Base-by-base conservation (phyloP, 768 basidiomycete genomes). In the Coprinopsis marcescibilis region DNA sequence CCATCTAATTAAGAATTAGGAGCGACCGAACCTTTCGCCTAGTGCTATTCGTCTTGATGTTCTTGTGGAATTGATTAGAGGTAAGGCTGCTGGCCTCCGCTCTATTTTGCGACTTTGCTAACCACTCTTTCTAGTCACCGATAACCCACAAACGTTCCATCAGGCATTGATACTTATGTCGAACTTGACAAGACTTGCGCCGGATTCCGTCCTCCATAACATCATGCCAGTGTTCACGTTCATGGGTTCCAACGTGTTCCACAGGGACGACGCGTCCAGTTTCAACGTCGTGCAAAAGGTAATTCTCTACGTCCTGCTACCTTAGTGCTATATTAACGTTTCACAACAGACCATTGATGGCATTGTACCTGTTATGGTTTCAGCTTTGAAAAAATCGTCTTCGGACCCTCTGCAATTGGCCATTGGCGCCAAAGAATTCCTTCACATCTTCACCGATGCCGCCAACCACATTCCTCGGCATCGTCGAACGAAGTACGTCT, bases 211-310 rank as follows among this genome's bases (percentile, higher is more conserved):
- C 24, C 72, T 98, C 11, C 90, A 89, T 58, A 92, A 95, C 55
- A 77, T 97, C 42, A 96, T 99, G 90, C 95, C 96, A 3, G 83
- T 99, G 36, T 98, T 99, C 71, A 97, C 94, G 0, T 98, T 97
- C 68, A 97, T 98, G 91, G 95, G 96, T 15, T 90, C 94, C n/a
- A 94, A 91, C 52, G 84, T 97, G 14, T 89, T 97, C 70, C 95
- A 96, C 59, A 78, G 93, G 38, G 96, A 99, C 54, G 96, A 99
- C 60, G 80, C 86, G 0, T 94, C 95, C 65, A 94, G 89, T 59
- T 95, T 96, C 72, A 81, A 82, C 29, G 93, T 98, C 7, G 89
- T 98, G 2, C 93, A 97, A 61, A 88, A 87, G 74, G 92, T 90
- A 45, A 35, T 40, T 14, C 2, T 35, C n/a, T 2, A 19, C 20